These are phyloP conservation scores for Trichosporon coremiiforme DNA, from an alignment of 1,284 basidiomycete species.

Conservation along the genomic window DNA sequence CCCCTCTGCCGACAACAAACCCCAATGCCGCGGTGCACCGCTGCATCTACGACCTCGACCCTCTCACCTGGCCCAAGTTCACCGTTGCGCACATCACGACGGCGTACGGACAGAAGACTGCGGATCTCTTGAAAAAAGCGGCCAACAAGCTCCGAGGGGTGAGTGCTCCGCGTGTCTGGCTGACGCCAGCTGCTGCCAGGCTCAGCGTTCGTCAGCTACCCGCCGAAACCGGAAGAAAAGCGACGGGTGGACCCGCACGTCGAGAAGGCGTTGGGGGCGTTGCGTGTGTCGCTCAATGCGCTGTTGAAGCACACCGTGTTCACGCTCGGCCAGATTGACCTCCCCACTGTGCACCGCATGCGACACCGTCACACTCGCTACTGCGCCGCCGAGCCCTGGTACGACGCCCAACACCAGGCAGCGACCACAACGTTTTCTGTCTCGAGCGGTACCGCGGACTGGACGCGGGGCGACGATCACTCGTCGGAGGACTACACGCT, in stretches of 20 bases:
- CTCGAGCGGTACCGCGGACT: not conserved
- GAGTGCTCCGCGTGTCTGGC: too few species aligned
- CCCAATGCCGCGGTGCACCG: not conserved
- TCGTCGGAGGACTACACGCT: not conserved
- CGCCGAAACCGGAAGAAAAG: not conserved
- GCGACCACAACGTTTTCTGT: not conserved
- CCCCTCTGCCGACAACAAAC: not conserved
- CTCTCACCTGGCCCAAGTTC: not conserved
- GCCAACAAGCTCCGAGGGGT: not conserved
- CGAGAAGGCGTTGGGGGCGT: not conserved
- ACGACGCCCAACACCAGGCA: not conserved
- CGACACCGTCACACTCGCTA: not conserved
- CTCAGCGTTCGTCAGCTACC: not conserved
- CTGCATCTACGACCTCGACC: not conserved
- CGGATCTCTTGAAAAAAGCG: not conserved
- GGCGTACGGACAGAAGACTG: not conserved
- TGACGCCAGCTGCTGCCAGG: not conserved
- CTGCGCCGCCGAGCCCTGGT: not conserved
- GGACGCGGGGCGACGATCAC: not conserved
- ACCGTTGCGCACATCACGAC: not conserved
- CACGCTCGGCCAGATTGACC: not conserved
- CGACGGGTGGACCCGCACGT: not conserved
- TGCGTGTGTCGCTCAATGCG: not conserved
- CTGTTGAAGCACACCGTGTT: not conserved
- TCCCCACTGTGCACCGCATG: not conserved